A percentile compares a stretch with the other conserved stretches of the same genome.
These are phyloP conservation scores for Lenwebbia sp. DNA, from an alignment of 345 rosid species.

Conservation along the genomic window DNA sequence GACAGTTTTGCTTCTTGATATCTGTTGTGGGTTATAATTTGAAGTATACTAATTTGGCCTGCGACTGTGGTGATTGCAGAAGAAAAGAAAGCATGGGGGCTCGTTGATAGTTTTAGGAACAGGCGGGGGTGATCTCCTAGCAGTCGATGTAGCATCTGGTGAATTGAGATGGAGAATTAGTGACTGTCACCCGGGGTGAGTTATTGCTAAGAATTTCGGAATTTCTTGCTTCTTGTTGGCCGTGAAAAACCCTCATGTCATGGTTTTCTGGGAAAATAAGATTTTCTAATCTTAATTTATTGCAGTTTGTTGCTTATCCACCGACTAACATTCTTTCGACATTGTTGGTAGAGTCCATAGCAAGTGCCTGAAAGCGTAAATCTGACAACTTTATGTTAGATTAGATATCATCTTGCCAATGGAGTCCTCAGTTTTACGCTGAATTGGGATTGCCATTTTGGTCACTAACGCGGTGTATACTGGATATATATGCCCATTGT, in stretches of 20 bases:
- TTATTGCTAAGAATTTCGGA: slow-evolving; percentile 1
- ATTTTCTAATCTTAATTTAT: background rate
- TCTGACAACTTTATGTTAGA: background rate
- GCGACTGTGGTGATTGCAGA: slow-evolving; percentile 29
- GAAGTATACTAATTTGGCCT: background rate
- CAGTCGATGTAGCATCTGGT: slow-evolving; percentile 91
- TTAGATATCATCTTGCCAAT: background rate
- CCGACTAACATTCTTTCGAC: background rate
- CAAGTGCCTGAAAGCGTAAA: background rate
- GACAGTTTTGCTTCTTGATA: background rate
- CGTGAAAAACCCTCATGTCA: background rate
- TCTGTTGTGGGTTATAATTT: background rate
- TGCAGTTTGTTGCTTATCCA: background rate
- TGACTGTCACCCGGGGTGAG: slow-evolving; percentile 97
- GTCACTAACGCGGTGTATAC: background rate
- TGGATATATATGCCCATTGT: background rate
- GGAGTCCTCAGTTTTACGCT: background rate
- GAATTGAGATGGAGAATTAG: slow-evolving; percentile 72
- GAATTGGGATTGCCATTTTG: background rate
- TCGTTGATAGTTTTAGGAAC: slow-evolving; percentile 71
- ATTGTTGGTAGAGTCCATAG: background rate
- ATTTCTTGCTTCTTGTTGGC: background rate
- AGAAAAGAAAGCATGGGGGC: slow-evolving; percentile 61
- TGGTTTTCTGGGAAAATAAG: background rate
- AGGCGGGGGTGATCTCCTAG: slow-evolving; percentile 85